phyloP scores from a whole-genome alignment of 257 asterid genomes.

The Sherardia arvensis region DNA sequence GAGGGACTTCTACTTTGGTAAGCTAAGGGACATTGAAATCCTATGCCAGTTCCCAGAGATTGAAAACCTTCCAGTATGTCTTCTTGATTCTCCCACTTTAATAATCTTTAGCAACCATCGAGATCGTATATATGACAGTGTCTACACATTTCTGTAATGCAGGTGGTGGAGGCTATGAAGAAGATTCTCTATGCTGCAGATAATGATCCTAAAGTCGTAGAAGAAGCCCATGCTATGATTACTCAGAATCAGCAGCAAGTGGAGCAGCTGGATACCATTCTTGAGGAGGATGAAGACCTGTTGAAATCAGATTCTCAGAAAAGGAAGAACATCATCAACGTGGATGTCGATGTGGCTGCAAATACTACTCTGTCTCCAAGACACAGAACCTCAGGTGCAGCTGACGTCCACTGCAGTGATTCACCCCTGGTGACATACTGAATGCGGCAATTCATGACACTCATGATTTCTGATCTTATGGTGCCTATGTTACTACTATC shows the following conservation, averaged over 20 bases:
- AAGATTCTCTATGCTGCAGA: conserved; percentile 62
- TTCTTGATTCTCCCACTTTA: not conserved
- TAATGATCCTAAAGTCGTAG: conserved; percentile 54
- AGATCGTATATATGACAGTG: not conserved
- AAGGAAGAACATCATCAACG: conserved; percentile 66
- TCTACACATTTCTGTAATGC: conserved; percentile 7
- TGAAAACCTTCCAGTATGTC: conserved; percentile 50
- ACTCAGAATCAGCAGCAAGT: conserved; percentile 32
- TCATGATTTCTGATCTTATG: not conserved
- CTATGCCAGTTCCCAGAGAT: conserved; percentile 67
- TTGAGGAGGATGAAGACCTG: conserved; percentile 41
- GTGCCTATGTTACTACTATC: not conserved
- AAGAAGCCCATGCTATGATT: conserved; percentile 69
- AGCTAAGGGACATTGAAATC: conserved; percentile 82
- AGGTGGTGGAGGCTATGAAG: conserved; percentile 68
- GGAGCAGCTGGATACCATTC: conserved; percentile 24
- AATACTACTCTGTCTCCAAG: conserved; percentile 61
- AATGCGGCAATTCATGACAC: conserved; percentile 1
- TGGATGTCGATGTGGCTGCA: conserved; percentile 78
- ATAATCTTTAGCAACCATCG: not conserved
- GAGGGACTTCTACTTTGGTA: conserved; percentile 86
- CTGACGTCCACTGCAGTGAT: conserved; percentile 82
- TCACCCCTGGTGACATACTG: conserved; percentile 66
- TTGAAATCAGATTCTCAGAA: conserved; percentile 56
- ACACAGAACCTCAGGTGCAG: conserved; percentile 60